These are phyloP conservation scores for Schwanniomyces etchellsii DNA, from an alignment of 1,139 yeast species.

Conservation along the genomic window DNA sequence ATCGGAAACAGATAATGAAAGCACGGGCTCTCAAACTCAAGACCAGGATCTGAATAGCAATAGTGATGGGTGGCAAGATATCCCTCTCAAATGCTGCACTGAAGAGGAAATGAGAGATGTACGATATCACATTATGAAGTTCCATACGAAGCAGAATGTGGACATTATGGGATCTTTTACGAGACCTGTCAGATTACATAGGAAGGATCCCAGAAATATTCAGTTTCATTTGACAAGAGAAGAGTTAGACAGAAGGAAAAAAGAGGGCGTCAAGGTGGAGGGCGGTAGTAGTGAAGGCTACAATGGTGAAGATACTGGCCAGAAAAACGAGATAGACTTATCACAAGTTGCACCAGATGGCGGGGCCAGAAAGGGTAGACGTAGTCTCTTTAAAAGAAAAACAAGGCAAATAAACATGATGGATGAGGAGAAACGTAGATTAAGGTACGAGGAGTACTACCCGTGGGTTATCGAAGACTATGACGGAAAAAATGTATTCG, in stretches of 20 bases:
- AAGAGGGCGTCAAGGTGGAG: slow-evolving; percentile 37
- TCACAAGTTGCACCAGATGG: slow-evolving; percentile 91
- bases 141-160: slow-evolving; percentile 67
- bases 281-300: slow-evolving; percentile 16
- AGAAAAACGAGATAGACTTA: slow-evolving; percentile 39
- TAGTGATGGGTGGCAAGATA: slow-evolving; percentile 53
- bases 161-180: slow-evolving; percentile 69
- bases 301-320: slow-evolving; percentile 15
- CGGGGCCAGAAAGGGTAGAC: slow-evolving; percentile 69
- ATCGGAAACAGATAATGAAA: too few relatives aligned
- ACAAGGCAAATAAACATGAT: slow-evolving; percentile 79
- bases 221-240: slow-evolving; percentile 73
- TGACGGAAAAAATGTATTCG: slow-evolving; percentile 91
- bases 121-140: slow-evolving; percentile 76
- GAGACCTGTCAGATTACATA: slow-evolving; percentile 78
- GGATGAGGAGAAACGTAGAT: slow-evolving; percentile 73
- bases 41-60: slow-evolving; percentile 19
- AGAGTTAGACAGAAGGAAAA: slow-evolving; percentile 54
- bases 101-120: slow-evolving; percentile 67
- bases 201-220: slow-evolving; percentile 87
- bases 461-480: slow-evolving; percentile 99
- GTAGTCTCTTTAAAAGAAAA: slow-evolving; percentile 64
- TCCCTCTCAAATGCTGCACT: slow-evolving; percentile 69
- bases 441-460: slow-evolving; percentile 90
- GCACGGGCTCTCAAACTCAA: too few relatives aligned